These are phyloP conservation scores for Botrytis porri DNA, from an alignment of 2,329 filamentous ascomycete genomes.

Conservation along the genomic window DNA sequence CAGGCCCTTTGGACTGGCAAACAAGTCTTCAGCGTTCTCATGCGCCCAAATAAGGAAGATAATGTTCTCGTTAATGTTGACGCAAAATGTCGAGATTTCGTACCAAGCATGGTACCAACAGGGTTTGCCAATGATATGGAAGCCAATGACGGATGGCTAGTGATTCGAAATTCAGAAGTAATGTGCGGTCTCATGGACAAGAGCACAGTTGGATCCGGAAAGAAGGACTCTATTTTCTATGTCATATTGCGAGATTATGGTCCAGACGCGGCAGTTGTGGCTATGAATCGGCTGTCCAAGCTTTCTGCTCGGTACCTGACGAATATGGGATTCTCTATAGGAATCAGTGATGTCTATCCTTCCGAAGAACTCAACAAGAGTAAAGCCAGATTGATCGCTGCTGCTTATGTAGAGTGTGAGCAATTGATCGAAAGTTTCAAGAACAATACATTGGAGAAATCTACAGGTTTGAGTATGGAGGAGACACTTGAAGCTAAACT, in stretches of 20 bases:
- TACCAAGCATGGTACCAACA: conserved; percentile 45
- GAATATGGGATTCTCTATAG: conserved; percentile 93
- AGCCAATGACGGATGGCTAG: conserved; percentile 83
- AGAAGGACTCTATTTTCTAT: conserved; percentile 97
- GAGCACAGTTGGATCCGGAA: conserved; percentile 91
- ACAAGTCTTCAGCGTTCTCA: conserved; percentile 86
- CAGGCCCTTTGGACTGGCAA: conserved; percentile 93
- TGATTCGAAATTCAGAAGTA: conserved; percentile 92
- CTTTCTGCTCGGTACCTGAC: conserved; percentile 85
- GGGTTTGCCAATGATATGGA: conserved; percentile 60
- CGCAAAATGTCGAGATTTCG: conserved; percentile 83
- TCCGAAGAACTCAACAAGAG: conserved; percentile 65
- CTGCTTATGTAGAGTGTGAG: conserved; percentile 78
- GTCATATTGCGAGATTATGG: conserved; percentile 94
- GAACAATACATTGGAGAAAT: conserved; percentile 76
- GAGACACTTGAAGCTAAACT: conserved; percentile 88
- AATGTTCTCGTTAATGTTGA: conserved; percentile 87
- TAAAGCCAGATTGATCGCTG: conserved; percentile 73
- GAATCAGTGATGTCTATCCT: conserved; percentile 91
- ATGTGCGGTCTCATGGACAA: conserved; percentile 99
- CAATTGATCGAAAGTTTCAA: conserved; percentile 80
- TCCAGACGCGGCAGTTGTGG: conserved; percentile 78
- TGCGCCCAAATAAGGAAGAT: conserved; percentile 84
- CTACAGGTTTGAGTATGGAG: conserved; percentile 85
- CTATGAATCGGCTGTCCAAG: conserved; percentile 92